A percentile compares a stretch with the other conserved stretches of the same genome.
These are phyloP conservation scores for Hymenoscyphus occultus DNA, from an alignment of 2,329 filamentous ascomycete species.

Conservation along the genomic window DNA sequence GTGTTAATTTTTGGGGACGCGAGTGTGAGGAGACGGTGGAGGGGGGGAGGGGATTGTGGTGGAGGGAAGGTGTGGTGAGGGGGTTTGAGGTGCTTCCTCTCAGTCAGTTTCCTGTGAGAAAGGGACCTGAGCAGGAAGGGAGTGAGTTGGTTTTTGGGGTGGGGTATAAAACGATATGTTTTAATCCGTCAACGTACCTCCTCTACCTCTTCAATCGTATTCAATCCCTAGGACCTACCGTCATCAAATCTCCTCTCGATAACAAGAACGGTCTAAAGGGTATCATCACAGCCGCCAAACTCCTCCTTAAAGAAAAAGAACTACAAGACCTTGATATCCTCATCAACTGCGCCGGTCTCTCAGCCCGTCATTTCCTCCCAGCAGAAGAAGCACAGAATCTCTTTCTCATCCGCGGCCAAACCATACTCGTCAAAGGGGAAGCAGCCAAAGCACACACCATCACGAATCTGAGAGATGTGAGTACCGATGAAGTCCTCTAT, in stretches of 20 bases:
- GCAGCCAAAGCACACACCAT: slow-evolving; percentile 34
- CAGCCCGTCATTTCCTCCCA: slow-evolving; percentile 38
- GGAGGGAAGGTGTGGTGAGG: slow-evolving; percentile 11
- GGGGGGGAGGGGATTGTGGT: slow-evolving; percentile 22
- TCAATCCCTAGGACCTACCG: slow-evolving; percentile 8
- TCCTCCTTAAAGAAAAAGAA: slow-evolving; percentile 7
- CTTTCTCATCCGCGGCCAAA: slow-evolving; percentile 45
- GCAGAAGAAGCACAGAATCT: slow-evolving; percentile 34
- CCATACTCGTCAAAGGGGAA: slow-evolving; percentile 44
- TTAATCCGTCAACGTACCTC: slow-evolving; percentile 22
- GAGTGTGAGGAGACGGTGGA: slow-evolving; percentile 22
- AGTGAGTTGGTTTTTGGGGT: slow-evolving; percentile 17
- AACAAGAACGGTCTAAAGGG: slow-evolving; percentile 14
- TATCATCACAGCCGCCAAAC: slow-evolving; percentile 14
- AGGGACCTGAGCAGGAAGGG: background rate
- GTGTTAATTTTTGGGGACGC: slow-evolving; percentile 7
- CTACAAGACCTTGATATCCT: slow-evolving; percentile 27
- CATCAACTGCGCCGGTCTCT: slow-evolving; percentile 45
- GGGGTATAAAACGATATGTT: slow-evolving; percentile 19
- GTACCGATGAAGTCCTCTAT: slow-evolving; percentile 35
- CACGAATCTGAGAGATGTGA: slow-evolving; percentile 28
- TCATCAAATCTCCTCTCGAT: slow-evolving; percentile 14
- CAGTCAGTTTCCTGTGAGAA: background rate
- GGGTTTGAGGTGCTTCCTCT: slow-evolving; percentile 13
- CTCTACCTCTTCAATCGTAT: slow-evolving; percentile 31